Conservation (phyloP, 2,329 filamentous ascomycete genomes). For the Colletotrichum sp. region DNA sequence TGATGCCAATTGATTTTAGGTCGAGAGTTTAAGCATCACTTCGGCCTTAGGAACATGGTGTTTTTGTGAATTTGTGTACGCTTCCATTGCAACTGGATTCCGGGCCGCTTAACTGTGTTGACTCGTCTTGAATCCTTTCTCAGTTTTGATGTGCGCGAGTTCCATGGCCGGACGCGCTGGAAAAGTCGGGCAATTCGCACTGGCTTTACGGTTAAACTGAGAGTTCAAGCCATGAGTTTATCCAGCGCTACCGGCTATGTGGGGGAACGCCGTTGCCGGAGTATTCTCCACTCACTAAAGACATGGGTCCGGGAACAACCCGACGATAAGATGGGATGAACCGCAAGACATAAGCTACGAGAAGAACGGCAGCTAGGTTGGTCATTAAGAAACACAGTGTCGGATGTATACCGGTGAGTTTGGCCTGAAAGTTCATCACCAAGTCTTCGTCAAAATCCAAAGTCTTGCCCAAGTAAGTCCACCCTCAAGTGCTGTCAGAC, state of each 20-base stretch:
- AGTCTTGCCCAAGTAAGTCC: not conserved
- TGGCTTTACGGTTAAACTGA: not conserved
- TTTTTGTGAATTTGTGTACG: not conserved
- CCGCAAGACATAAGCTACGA: not conserved
- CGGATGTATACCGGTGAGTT: not conserved
- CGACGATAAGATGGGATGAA: not conserved
- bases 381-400: not conserved
- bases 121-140: not conserved
- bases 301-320: not conserved
- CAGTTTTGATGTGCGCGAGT: not conserved
- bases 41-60: not conserved
- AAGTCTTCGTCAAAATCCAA: not conserved
- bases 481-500: too few species aligned
- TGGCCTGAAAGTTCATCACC: too few species aligned
- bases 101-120: accelerated
- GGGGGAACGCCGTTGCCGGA: not conserved
- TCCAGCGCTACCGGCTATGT: not conserved
- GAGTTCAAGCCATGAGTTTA: not conserved
- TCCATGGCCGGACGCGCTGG: not conserved
- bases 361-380: not conserved
- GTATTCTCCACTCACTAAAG: not conserved
- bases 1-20: not conserved
- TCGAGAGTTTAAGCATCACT: not conserved
- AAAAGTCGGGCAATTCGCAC: not conserved
- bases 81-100: not conserved